Evolutionary conservation across 2,329 filamentous ascomycete species (phyloP).

Genomic region (Proliferodiscus dingleyae): DNA sequence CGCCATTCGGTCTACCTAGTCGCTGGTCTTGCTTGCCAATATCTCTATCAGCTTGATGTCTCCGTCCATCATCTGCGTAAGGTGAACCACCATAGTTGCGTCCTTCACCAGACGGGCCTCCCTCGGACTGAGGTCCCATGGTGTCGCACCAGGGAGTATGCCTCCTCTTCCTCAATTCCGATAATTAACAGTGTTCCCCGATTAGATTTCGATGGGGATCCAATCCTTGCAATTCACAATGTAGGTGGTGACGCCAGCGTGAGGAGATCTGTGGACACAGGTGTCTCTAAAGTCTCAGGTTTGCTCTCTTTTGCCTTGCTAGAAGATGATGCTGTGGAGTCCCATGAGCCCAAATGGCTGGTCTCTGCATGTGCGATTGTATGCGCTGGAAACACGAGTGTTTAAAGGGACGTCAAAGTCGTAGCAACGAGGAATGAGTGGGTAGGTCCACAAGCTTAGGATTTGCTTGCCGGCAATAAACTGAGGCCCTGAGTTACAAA

Average conservation of each 20-base stretch:
- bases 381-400: constrained; percentile 29
- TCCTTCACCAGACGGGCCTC: constrained; percentile 30
- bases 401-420: constrained; percentile 24
- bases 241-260: constrained; percentile 18
- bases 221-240: constrained; percentile 6
- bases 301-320: constrained; percentile 7
- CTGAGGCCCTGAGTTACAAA: constrained; percentile 10
- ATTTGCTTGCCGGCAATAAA: constrained; percentile 15
- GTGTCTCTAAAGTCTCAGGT: constrained; percentile 7
- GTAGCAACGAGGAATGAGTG: constrained; percentile 23
- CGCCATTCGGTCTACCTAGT: constrained; percentile 26
- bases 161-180: constrained; percentile 13
- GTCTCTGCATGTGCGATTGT: constrained; percentile 26
- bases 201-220: constrained; percentile 3
- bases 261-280: constrained; percentile 10
- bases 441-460: constrained; percentile 15
- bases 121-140: constrained; percentile 35
- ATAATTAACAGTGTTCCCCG: neutral
- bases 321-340: constrained; percentile 25
- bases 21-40: constrained; percentile 10
- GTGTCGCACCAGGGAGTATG: constrained; percentile 7
- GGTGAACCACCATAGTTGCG: constrained; percentile 18
- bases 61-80: constrained; percentile 12
- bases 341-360: constrained; percentile 25
- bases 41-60: constrained; percentile 18